Evolutionary conservation across 2,329 filamentous ascomycete genomes (phyloP).

Genomic region (Coniochaeta hoffmannii): DNA sequence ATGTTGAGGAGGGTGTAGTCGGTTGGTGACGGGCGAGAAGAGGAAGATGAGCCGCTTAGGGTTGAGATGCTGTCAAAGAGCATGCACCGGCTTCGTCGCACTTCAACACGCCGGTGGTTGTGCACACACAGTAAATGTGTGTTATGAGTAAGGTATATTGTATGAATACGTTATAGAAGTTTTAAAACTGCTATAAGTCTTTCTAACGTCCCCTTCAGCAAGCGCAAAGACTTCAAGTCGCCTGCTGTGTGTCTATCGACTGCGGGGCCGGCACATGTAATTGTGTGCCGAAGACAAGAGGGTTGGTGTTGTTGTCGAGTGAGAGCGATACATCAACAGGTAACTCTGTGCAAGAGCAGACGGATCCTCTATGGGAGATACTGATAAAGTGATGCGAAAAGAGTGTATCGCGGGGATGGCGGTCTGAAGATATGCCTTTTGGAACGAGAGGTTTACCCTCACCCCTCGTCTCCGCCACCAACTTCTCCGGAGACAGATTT

Average conservation of each 20-base stretch:
- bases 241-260: slow-evolving; percentile 40
- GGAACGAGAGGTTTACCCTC: no score
- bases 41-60: slow-evolving; percentile 1
- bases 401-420: no score
- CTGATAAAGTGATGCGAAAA: background rate
- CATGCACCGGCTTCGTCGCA: slow-evolving; percentile 1
- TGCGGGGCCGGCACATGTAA: slow-evolving; percentile 33
- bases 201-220: slow-evolving; percentile 47
- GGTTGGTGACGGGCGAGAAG: background rate
- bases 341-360: background rate
- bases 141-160: background rate
- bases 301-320: background rate
- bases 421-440: no score
- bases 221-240: slow-evolving; percentile 64
- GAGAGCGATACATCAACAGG: slow-evolving; percentile 1
- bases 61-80: background rate
- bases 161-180: background rate
- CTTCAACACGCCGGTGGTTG: background rate
- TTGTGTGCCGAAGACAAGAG: slow-evolving; percentile 24
- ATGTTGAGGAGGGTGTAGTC: background rate
- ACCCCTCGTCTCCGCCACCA: no score
- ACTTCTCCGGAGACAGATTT: no score
- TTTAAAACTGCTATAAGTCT: slow-evolving; percentile 33
- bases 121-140: background rate
- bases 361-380: background rate